Evolutionary conservation across 2,329 filamentous ascomycete genomes (phyloP), one percentile per base, ranked within the genome.

Genomic region (Colletotrichum brevisporum): DNA sequence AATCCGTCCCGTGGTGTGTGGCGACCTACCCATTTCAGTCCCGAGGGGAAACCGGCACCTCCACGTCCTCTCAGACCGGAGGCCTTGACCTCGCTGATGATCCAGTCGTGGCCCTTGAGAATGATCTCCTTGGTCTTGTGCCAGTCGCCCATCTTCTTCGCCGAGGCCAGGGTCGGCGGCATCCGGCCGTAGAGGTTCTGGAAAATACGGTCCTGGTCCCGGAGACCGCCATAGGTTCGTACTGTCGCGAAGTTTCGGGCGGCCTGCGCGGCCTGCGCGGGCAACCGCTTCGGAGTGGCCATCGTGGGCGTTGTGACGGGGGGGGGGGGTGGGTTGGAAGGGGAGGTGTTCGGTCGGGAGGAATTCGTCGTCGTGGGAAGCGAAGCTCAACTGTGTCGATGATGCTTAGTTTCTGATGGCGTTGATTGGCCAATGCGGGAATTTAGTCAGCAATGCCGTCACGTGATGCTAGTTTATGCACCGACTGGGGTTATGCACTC

Each of bases 61-160:
- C 96, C 96, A 85, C 96, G 93, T 76, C 96, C 96, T 83, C 96
- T 91, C 72, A 99, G 90, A 77, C 96, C 96, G 13, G 96, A 99
- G 31, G 95, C 90, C 89, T 99, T 99, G 84, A 99, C 90, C 84
- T 99, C 96, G 74, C 92, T 92, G 78, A 99, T 98, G 82, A 99
- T 97, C 93, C 96, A 99, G 77, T 99, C 95, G 83, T 99, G 94
- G 65, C 96, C 96, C 88, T 99, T 99, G 75, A 94, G 84, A 69
- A 99, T 83, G 67, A 99, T 99, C 82, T 99, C 96, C 89, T 99
- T 99, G 64, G 96, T 99, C 89, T 97, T 97, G 86, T 99, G 90
- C 96, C 96, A 99, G 83, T 98, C 96, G 76, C 96, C 96, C 88
- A 97, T 97, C 85, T 97, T 97, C 91, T 94, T 95, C 62, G 96